Percentiles rank a stretch among this genome's conserved stretches.
Evolutionary conservation across 176 grass and related monocot genomes (phyloP).

Genomic region (Dactylis glomerata): DNA sequence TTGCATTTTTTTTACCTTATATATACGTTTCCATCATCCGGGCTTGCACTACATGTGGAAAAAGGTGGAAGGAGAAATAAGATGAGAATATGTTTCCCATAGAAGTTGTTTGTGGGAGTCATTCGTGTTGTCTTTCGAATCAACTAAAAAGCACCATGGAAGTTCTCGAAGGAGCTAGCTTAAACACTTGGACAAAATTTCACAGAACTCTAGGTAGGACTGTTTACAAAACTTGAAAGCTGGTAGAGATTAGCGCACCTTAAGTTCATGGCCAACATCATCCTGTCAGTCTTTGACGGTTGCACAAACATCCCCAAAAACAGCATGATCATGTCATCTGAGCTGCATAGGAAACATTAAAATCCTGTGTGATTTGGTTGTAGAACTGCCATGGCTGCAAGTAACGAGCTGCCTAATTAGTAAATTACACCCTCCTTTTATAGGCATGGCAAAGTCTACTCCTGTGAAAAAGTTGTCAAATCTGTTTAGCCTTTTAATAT

Average conservation of each 20-base stretch:
- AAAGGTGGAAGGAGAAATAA: background rate
- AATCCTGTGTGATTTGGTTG: background rate
- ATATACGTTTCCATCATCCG: background rate
- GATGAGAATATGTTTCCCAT: background rate
- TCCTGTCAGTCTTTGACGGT: background rate
- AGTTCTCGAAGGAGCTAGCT: background rate
- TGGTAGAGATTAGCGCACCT: background rate
- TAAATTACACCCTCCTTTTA: background rate
- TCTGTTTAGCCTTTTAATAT: background rate
- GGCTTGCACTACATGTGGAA: background rate
- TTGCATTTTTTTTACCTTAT: background rate
- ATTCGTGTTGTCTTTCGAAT: background rate
- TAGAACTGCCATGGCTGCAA: background rate
- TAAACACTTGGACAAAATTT: background rate
- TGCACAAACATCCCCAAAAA: background rate
- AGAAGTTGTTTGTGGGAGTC: background rate
- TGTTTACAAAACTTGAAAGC: background rate
- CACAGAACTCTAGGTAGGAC: background rate
- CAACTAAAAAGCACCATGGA: background rate
- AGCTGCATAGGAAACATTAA: background rate
- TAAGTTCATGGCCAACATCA: background rate
- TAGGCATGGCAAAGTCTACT: background rate
- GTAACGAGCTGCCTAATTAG: background rate
- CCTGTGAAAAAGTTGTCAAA: background rate
- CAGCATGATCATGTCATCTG: background rate